These are phyloP conservation scores for Phytophthora podocarpi DNA, from an alignment of 352 stramenopile species.

Conservation along the genomic window DNA sequence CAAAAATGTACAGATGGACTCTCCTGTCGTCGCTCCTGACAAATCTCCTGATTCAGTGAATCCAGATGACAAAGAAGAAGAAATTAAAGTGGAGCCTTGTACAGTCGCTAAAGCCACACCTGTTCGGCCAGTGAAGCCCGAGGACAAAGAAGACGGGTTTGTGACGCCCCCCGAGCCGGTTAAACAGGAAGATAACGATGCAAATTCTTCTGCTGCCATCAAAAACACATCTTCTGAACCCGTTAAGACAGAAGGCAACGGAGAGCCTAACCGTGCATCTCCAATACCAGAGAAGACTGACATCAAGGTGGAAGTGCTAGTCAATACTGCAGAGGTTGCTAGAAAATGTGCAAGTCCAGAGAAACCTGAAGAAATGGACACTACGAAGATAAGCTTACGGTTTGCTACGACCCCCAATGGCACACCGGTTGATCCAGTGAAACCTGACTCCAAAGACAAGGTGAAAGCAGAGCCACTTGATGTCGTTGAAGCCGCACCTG, in stretches of 20 bases:
- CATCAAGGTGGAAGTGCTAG: background rate
- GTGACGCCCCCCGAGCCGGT: background rate
- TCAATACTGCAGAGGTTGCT: background rate
- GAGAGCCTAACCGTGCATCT: background rate
- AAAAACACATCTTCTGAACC: background rate
- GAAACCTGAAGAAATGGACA: background rate
- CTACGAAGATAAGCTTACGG: background rate
- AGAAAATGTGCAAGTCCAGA: background rate
- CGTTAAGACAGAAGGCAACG: background rate
- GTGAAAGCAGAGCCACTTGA: background rate
- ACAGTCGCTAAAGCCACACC: background rate
- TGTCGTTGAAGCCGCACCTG: background rate
- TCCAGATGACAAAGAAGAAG: background rate
- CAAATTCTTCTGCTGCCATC: background rate
- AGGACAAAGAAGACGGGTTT: background rate
- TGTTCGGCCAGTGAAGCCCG: background rate
- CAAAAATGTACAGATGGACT: background rate
- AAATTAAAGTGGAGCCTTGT: background rate
- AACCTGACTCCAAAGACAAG: background rate
- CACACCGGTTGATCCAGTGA: background rate
- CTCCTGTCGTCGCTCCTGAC: background rate
- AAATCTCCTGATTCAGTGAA: background rate
- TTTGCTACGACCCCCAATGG: background rate
- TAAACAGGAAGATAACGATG: background rate
- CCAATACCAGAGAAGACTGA: background rate